Conservation (phyloP, 495 filamentous ascomycete genomes). For the Neurospora terricola region DNA sequence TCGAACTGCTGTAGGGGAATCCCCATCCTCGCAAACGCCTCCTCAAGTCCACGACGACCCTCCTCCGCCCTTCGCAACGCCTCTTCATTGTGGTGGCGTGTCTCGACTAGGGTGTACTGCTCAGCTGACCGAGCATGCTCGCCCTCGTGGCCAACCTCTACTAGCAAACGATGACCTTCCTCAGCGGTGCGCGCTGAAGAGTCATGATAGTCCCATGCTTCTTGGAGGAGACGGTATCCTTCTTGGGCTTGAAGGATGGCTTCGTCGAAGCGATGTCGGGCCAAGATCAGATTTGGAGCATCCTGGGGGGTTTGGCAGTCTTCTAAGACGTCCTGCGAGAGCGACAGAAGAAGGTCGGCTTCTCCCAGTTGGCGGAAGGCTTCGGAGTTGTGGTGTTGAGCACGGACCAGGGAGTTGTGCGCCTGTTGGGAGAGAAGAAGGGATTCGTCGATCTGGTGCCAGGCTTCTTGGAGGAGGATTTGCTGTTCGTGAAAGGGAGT, state of each 20-base stretch:
- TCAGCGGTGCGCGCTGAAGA: not conserved
- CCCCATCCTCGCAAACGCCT: not conserved
- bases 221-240: not conserved
- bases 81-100: not conserved
- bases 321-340: not conserved
- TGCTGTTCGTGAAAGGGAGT: not conserved
- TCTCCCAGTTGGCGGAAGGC: not conserved
- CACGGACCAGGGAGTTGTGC: not conserved
- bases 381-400: not conserved
- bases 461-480: not conserved
- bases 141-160: not conserved
- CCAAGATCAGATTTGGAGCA: not conserved
- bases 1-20: not conserved
- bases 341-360: not conserved
- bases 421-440: not conserved
- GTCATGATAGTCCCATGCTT: not conserved
- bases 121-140: accelerated
- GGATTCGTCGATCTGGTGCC: not conserved
- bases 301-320: not conserved
- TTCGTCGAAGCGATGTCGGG: not conserved
- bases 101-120: not conserved
- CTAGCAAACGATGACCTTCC: not conserved
- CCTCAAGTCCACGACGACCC: not conserved
- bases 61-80: not conserved
- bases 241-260: not conserved